Evolutionary conservation across 495 filamentous ascomycete species (phyloP), one percentile per base, ranked within the genome.

Genomic region (Penicillium antarcticum): DNA sequence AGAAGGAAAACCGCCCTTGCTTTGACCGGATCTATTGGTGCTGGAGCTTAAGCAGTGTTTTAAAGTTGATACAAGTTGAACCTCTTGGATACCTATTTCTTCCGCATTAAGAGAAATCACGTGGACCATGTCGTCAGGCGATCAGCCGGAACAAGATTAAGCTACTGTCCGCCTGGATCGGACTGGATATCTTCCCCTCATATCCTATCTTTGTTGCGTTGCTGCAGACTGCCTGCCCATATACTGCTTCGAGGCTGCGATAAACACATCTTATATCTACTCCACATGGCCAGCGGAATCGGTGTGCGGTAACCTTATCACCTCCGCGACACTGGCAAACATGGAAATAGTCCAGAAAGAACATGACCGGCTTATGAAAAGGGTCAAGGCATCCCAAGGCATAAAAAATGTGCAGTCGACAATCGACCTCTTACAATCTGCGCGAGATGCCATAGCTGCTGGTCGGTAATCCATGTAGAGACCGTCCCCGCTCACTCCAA

Each of bases 331-430:
- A 23, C 49, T 45, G 37, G 38, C 40, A 66, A 70, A 50, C 55
- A 91, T 91, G 87, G 86, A 90, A 40, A 66, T 73, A 13, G 81
- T 96, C 32, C 76, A 89, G 58, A 80, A 82, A 55, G 90, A 92
- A 54, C 79, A 91, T 48, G 80, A 84, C 39, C 77, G 82, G 58
- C 77, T 95, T n/a, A 75, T 72, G 51, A 84, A 79, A 65, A 81
- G 78, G 56, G 74, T 80, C n/a, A 89, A 87, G 59, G 81, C 91
- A 13, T 79, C 79, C 1, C 80, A 87, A 52, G 67, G 82, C 17
- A 79, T 92, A 16, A 72, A 82, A 24, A 84, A 91, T 80, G 85
- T 95, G 3, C 89, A 96, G 63, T 77, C 78, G 31, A 86, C 87
- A 46, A 88, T 98, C 43, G 82, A 89, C 48, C 71, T 87, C 41